A percentile compares a stretch with the other conserved stretches of the same genome.
Evolutionary conservation across 1,284 basidiomycete genomes (phyloP).

Genomic region (Moesziomyces globuligerus): DNA sequence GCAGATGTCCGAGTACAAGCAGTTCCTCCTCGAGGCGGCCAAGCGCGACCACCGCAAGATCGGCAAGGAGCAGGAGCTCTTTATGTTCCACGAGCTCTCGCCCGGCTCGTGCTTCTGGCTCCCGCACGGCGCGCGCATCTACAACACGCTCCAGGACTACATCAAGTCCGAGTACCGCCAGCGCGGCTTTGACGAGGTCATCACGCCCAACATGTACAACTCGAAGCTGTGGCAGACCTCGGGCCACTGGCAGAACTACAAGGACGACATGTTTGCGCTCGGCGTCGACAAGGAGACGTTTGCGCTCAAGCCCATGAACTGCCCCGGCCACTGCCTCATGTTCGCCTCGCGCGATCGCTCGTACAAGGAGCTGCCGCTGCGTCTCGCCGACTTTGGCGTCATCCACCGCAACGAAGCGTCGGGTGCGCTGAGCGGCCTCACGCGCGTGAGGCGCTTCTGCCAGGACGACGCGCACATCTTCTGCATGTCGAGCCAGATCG

Average conservation of each 20-base stretch:
- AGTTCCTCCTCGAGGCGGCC: slow-evolving; percentile 93
- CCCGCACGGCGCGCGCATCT: slow-evolving; percentile 95
- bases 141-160: slow-evolving; percentile 90
- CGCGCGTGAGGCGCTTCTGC: slow-evolving; percentile 91
- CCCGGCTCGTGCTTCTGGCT: slow-evolving; percentile 97
- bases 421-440: slow-evolving; percentile 91
- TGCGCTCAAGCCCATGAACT: slow-evolving; percentile 93
- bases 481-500: slow-evolving; percentile 93
- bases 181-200: slow-evolving; percentile 74
- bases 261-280: slow-evolving; percentile 94
- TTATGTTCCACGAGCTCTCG: slow-evolving; percentile 96
- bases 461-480: slow-evolving; percentile 98
- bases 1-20: slow-evolving; percentile 94
- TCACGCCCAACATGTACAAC: slow-evolving; percentile 98
- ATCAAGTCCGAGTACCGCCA: slow-evolving; percentile 72
- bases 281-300: slow-evolving; percentile 87
- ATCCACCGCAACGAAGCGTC: slow-evolving; percentile 96
- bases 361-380: slow-evolving; percentile 94
- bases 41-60: slow-evolving; percentile 93
- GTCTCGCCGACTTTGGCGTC: slow-evolving; percentile 98
- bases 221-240: slow-evolving; percentile 97
- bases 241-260: slow-evolving; percentile 91
- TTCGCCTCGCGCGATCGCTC: slow-evolving; percentile 93
- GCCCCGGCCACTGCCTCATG: slow-evolving; percentile 95
- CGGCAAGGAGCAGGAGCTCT: slow-evolving; percentile 81